Conservation (phyloP, 139 green algal species). For the Spirogloea muscicola region DNA sequence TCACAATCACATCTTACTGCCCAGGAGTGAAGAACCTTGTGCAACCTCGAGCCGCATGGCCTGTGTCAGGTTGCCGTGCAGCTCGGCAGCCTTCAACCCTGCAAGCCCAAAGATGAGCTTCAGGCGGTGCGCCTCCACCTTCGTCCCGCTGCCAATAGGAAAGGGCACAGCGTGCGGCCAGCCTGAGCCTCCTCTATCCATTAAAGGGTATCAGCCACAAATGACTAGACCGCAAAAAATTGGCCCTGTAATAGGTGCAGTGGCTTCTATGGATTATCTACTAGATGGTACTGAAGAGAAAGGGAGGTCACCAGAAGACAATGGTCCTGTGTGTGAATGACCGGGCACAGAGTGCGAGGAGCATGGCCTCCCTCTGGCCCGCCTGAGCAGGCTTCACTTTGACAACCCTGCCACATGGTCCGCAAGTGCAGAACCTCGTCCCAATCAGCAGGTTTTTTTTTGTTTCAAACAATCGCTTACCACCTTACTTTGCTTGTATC, state of each 20-base stretch:
- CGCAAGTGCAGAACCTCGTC: not conserved
- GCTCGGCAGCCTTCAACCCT: conserved; percentile 75
- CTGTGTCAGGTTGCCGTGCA: conserved; percentile 93
- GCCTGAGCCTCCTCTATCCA: too few relatives aligned
- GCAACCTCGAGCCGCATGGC: conserved; percentile 73
- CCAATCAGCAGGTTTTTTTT: not conserved
- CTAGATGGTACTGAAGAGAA: too few relatives aligned
- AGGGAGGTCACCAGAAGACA: too few relatives aligned
- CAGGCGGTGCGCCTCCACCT: conserved; percentile 64
- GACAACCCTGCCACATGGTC: conserved; percentile 59
- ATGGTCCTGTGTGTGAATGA: too few relatives aligned
- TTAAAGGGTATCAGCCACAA: too few relatives aligned
- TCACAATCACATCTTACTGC: not conserved
- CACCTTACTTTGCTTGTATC: too few relatives aligned
- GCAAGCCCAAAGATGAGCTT: conserved; percentile 93
- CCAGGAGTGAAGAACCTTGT: not conserved
- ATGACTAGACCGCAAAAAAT: too few relatives aligned
- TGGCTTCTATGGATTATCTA: too few relatives aligned
- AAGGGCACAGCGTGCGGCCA: too few relatives aligned
- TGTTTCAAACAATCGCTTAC: too few relatives aligned
- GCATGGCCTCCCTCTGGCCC: conserved; percentile 76
- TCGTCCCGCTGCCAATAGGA: conserved; percentile 18
- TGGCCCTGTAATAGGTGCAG: too few relatives aligned
- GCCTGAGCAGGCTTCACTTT: conserved; percentile 64
- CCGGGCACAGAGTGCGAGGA: conserved; percentile 76